Evolutionary conservation across 257 asterid species (phyloP), one percentile per base, ranked within the genome.

Genomic region (Lantana camara): DNA sequence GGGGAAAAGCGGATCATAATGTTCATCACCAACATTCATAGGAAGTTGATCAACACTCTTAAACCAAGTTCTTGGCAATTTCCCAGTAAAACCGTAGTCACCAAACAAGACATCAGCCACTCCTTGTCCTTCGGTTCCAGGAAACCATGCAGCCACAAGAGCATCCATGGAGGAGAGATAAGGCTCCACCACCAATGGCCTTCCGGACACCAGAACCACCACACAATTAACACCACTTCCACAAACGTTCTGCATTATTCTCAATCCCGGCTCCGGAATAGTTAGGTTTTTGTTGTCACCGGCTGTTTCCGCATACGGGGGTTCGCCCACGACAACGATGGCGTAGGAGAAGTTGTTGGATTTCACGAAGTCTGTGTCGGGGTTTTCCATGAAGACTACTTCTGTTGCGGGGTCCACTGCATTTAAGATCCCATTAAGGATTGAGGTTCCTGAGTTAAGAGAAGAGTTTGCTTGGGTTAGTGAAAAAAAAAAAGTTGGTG

Each of bases 131-230:
- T 85, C 91, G 1, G 75, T 67, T 0, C 96, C 94, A 0, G 96
- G 96, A 4, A 88, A 61, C 96, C 96, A 83, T 0, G 95, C 91
- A 0, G 89, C 95, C 44, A 88, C 88, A 9, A 88, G 51, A 1
- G 86, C 85, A 30, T 85, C 87, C 9, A 88, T 75, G 0, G 23
- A 11, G 0, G 47, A 8, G 21, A 87, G 67, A 23, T 82, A 51
- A 0, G 89, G 88, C 68, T 82, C 66, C 1, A 83, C 15, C 50
- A 79, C 82, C 38, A 85, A 27, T 0, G 94, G 94, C 4, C 89
- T 61, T 5, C 93, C 89, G 0, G 89, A 80, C 9, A 85, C 45
- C 9, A 85, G 41, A 40, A 85, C 81, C 7, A 80, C 90, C 9
- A 74, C 89, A 29, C 94, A 85, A 72, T 77, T 80, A 7, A 77